phyloP scores from a whole-genome alignment of 1,284 basidiomycete genomes.

The Fistulina hepatica region DNA sequence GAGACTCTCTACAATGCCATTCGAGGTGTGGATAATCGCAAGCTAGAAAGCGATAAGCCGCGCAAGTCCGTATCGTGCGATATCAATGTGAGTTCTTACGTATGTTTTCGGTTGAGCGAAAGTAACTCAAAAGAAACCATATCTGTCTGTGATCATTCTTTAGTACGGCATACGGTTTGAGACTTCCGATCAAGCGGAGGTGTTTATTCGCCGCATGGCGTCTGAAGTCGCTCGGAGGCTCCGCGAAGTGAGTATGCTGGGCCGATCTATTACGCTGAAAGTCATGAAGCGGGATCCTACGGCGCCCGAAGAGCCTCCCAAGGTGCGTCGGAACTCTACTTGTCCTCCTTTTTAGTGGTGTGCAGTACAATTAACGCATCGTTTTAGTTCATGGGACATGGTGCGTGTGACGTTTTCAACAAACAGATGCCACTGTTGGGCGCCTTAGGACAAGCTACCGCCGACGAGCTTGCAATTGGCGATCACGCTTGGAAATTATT shows the following conservation, averaged over 20 bases:
- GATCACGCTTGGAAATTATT: constrained; percentile 75
- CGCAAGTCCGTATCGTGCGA: constrained; percentile 85
- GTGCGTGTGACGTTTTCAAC: constrained; percentile 75
- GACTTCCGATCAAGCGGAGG: constrained; percentile 68
- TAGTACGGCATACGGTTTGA: constrained; percentile 95
- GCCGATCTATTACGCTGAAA: constrained; percentile 72
- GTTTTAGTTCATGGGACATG: constrained; percentile 83
- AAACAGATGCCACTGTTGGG: constrained; percentile 56
- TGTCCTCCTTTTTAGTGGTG: neutral
- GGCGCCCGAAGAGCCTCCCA: constrained; percentile 88
- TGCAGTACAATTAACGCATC: neutral
- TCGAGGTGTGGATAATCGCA: constrained; percentile 73
- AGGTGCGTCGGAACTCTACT: constrained; percentile 36
- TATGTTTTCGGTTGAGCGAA: too few species aligned
- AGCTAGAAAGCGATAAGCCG: constrained; percentile 73
- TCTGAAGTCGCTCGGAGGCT: constrained; percentile 67
- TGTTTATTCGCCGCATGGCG: constrained; percentile 66
- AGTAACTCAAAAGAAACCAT: too few species aligned
- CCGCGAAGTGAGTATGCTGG: constrained; percentile 54
- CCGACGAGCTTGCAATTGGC: constrained; percentile 61
- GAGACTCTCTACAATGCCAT: constrained; percentile 78
- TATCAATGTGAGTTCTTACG: constrained; percentile 61
- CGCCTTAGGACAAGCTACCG: constrained; percentile 56
- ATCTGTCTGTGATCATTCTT: constrained; percentile 9
- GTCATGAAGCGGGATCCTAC: constrained; percentile 80